These are phyloP conservation scores for Amorphotheca resinae DNA, from an alignment of 495 filamentous ascomycete species.

Conservation along the genomic window DNA sequence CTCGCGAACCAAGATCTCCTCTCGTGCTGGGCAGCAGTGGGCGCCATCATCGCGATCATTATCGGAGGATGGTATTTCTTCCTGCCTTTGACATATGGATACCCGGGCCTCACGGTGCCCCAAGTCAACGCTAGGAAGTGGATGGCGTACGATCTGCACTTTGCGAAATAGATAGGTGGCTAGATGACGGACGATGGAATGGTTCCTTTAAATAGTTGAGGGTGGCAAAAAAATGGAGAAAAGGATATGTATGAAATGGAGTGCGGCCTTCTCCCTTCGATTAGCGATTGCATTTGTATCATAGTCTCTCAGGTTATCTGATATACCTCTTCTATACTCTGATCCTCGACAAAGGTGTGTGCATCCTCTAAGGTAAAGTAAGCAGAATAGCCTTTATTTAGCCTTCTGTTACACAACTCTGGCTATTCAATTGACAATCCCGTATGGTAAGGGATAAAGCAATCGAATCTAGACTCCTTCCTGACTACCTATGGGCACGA, in stretches of 20 bases:
- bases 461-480: too few species aligned
- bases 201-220: too few species aligned
- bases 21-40: slow-evolving; percentile 63
- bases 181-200: too few species aligned
- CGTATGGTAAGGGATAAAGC: too few species aligned
- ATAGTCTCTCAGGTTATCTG: background rate
- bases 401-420: too few species aligned
- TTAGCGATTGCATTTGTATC: slow-evolving; percentile 1
- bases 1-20: slow-evolving; percentile 68
- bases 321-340: too few species aligned
- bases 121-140: slow-evolving; percentile 81
- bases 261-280: background rate
- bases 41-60: slow-evolving; percentile 53
- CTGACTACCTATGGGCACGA: too few species aligned
- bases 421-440: too few species aligned
- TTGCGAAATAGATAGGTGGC: slow-evolving; percentile 63
- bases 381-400: too few species aligned
- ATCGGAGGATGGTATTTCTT: slow-evolving; percentile 84
- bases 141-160: slow-evolving; percentile 95
- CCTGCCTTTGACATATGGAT: slow-evolving; percentile 87
- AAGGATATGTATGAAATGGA: background rate
- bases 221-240: background rate
- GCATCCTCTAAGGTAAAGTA: too few species aligned
- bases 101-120: slow-evolving; percentile 74
- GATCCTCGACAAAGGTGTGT: too few species aligned